These are phyloP conservation scores for Aspergillus carlsbadensis DNA, from an alignment of 495 filamentous ascomycete species.

Conservation along the genomic window DNA sequence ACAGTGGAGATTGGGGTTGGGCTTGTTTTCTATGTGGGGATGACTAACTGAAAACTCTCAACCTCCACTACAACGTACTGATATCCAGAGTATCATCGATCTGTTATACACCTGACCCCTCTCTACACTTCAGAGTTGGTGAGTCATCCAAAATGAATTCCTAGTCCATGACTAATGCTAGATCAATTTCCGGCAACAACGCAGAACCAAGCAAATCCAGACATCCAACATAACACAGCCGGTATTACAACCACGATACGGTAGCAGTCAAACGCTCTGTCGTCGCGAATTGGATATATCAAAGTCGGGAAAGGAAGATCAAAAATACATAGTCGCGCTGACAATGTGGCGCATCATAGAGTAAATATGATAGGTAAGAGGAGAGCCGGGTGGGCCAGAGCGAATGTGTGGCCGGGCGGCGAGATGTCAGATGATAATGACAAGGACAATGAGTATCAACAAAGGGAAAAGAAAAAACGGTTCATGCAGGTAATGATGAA, in stretches of 20 bases:
- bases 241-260: slow-evolving; percentile 10
- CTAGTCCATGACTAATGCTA: slow-evolving; percentile 7
- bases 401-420: slow-evolving; percentile 19
- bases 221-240: slow-evolving; percentile 12
- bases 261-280: slow-evolving; percentile 14
- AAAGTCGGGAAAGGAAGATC: slow-evolving; percentile 12
- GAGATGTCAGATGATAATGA: neutral
- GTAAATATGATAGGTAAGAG: slow-evolving; percentile 15
- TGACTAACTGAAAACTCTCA: neutral
- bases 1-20: neutral
- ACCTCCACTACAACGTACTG: too few relatives aligned
- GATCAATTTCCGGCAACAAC: slow-evolving; percentile 13
- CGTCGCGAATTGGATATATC: slow-evolving; percentile 20
- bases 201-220: slow-evolving; percentile 5
- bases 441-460: slow-evolving; percentile 19
- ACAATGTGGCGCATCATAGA: slow-evolving; percentile 7
- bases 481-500: slow-evolving; percentile 15
- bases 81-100: too few relatives aligned
- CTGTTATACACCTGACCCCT: neutral
- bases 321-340: slow-evolving; percentile 15
- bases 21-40: neutral
- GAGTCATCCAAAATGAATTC: slow-evolving; percentile 11
- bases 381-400: slow-evolving; percentile 19
- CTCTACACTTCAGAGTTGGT: too few relatives aligned
- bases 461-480: slow-evolving; percentile 20